Percentiles rank a stretch among this genome's conserved stretches.
Evolutionary conservation across 331 rosid species (phyloP).

Genomic region (Quercus phellos): DNA sequence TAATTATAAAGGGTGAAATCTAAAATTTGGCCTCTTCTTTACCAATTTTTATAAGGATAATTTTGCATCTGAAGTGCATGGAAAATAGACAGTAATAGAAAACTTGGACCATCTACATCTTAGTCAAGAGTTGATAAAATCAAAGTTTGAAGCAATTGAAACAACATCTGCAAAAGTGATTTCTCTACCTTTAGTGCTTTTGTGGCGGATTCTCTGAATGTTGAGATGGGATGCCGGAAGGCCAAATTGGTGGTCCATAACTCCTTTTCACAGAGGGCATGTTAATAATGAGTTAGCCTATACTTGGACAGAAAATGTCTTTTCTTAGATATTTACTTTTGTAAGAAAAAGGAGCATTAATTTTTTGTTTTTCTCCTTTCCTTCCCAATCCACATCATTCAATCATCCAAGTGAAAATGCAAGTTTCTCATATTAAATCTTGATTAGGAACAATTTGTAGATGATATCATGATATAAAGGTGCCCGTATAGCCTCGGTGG

Average conservation of each 20-base stretch:
- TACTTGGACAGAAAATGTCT: constrained; percentile 42
- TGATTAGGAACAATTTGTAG: neutral
- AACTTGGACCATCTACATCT: neutral
- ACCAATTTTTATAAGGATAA: neutral
- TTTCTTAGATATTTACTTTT: constrained; percentile 36
- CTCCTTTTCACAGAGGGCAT: constrained; percentile 43
- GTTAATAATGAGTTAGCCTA: constrained; percentile 28
- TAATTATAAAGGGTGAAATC: neutral
- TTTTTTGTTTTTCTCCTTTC: neutral
- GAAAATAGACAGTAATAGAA: neutral
- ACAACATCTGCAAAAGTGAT: constrained; percentile 38
- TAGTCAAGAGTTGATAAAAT: constrained; percentile 15
- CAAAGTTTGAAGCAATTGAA: constrained; percentile 21
- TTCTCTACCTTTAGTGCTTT: constrained; percentile 47
- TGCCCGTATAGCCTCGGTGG: no score
- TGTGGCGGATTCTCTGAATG: constrained; percentile 38
- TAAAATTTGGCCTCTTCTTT: neutral
- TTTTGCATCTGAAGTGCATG: neutral
- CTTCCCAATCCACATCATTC: neutral
- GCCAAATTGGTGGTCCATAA: constrained; percentile 70
- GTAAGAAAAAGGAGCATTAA: constrained; percentile 14
- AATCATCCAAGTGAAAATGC: neutral
- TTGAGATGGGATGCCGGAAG: constrained; percentile 40
- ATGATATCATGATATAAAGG: no score
- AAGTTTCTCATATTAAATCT: neutral